Evolutionary conservation across 163 green algal genomes (phyloP).

Genomic region (Coccomyxa subellipsoidea): DNA sequence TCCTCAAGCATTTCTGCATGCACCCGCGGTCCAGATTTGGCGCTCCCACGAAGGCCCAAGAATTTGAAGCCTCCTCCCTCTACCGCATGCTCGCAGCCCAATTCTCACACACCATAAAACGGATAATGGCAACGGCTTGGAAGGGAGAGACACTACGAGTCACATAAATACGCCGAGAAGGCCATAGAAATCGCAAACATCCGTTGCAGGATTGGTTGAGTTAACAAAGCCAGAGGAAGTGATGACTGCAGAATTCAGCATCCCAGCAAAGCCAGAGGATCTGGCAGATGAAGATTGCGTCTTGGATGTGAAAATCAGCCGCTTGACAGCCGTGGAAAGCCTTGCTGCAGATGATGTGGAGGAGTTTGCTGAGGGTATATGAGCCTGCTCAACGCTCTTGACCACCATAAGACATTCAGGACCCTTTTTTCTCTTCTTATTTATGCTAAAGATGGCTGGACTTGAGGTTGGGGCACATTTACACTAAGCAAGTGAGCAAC

Average conservation of each 20-base stretch:
- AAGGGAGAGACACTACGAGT: no score
- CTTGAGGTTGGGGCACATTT: not conserved
- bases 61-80: no score
- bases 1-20: not conserved
- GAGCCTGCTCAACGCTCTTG: no score
- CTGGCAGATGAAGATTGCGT: conserved; percentile 25
- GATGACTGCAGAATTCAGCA: conserved; percentile 26
- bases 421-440: no score
- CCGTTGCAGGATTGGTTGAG: no score
- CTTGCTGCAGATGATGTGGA: conserved; percentile 12
- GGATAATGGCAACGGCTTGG: no score
- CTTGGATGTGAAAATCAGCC: conserved; percentile 13
- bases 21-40: not conserved
- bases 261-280: conserved; percentile 30
- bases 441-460: not conserved
- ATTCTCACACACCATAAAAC: no score
- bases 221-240: not conserved
- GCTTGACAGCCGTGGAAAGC: conserved; percentile 17
- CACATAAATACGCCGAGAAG: no score
- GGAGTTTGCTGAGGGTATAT: conserved; percentile 36
- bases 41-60: no score
- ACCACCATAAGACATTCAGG: no score
- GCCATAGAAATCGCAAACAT: not conserved
- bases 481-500: not conserved
- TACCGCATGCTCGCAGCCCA: no score